phyloP scores from a whole-genome alignment of 2,329 filamentous ascomycete species.

The Ophiostoma sp. region DNA sequence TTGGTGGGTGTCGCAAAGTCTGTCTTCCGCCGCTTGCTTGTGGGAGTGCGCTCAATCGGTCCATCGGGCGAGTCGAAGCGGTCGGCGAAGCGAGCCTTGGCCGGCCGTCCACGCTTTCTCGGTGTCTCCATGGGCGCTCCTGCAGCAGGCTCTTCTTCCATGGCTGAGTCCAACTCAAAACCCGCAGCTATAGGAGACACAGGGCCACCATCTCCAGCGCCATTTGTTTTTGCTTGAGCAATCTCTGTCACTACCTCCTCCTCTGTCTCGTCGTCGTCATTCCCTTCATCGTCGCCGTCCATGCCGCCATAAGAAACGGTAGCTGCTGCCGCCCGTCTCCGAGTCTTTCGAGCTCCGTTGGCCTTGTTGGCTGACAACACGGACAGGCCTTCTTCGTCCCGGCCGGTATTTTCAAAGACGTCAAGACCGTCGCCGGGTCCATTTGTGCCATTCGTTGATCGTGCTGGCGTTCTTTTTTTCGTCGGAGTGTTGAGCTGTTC shows the following conservation, averaged over 20 bases:
- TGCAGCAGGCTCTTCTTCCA: neutral
- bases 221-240: neutral
- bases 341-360: neutral
- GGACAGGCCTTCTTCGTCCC: neutral
- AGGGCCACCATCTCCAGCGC: neutral
- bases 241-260: neutral
- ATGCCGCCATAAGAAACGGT: neutral
- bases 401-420: neutral
- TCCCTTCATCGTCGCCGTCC: neutral
- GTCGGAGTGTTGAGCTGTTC: slow-evolving; percentile 12
- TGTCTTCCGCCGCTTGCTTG: slow-evolving; percentile 26
- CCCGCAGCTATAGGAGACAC: neutral
- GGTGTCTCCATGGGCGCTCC: neutral
- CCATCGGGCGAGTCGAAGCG: slow-evolving; percentile 7
- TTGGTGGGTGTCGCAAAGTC: slow-evolving; percentile 37
- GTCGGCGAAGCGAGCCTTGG: slow-evolving; percentile 16
- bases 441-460: neutral
- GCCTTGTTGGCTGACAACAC: neutral
- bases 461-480: neutral
- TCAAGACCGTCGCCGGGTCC: neutral
- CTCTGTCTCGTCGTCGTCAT: neutral
- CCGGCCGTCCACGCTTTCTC: slow-evolving; percentile 17
- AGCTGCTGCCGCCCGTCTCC: neutral
- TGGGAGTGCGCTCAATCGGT: slow-evolving; percentile 20
- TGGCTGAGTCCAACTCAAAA: neutral